Evolutionary conservation across 1,284 basidiomycete genomes (phyloP), one percentile per base, ranked within the genome.

Genomic region (Coniferiporia weirii): DNA sequence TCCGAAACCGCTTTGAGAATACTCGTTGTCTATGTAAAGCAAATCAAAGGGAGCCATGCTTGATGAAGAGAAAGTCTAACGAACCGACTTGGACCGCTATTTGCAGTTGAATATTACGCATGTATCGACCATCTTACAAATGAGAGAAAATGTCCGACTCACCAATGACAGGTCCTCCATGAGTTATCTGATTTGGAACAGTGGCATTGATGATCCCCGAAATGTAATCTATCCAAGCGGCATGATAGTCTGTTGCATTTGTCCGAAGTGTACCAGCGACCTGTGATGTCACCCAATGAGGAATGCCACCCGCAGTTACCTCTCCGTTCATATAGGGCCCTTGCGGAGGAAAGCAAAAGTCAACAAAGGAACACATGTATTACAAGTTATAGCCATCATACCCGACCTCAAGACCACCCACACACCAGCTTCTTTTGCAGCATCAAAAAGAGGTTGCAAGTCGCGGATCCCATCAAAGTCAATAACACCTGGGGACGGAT

Each of bases 141-240:
- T 13, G 12, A n/a, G 10, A 9, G 36, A 8, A 54, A 45, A 15
- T 4, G 3, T 27, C 5, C 15, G 19, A 19, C 80, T 53, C 60
- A 83, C 87, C 85, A 59, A 93, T 89, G 13, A 91, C 80, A 5
- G 89, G 86, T 2, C 89, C 89, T 22, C 86, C 87, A 57, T 77
- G 70, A n/a, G 76, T 79, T 34, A 93, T 80, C 68, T 93, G 90
- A 64, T 89, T 82, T 0, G 81, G 79, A 1, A 72, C 76, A 0
- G 86, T 83, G 52, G 79, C 78, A 0, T 79, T 66, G 60, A 87
- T 84, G 60, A 93, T 80, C 0, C 77, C 83, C 53, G 79, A 72
- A 45, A 87, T 80, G 66, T 92, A 93, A 9, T 79, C 80, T 63
- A 80, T 76, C 87, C 89, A 93, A 0, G 88, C 80, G 6, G 74